Evolutionary conservation across 1,284 basidiomycete species (phyloP), one percentile per base, ranked within the genome.

Genomic region (Apiotrichum veenhuisii): DNA sequence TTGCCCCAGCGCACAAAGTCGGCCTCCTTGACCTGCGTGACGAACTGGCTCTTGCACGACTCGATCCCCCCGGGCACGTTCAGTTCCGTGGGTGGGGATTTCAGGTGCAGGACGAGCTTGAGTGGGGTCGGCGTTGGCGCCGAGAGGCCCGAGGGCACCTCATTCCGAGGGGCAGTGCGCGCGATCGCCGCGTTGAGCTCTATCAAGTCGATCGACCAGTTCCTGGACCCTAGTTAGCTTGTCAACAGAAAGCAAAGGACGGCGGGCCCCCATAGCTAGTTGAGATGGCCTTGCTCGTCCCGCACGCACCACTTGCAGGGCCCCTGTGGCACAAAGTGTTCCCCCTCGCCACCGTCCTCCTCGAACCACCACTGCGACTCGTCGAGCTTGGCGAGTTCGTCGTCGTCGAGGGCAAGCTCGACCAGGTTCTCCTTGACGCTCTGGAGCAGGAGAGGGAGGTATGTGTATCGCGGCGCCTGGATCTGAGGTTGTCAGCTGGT

Each of bases 361-460:
- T 95, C 91, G 73, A 97, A 94, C 93, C 93, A 96, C 87, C 93
- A 91, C 48, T 92, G 87, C 58, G 89, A 86, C 64, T 92, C 89
- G 14, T 69, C 64, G 15, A 63, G 43, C 30, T 62, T 60, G 55
- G 83, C 84, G 5, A 85, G 83, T 23, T 86, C 85, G 34, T 83
- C 81, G 65, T 92, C 89, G 69, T 94, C 90, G 67, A 96, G 87
- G 7, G 91, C 89, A 47, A 95, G 84, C 63, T 93, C 89, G 78
- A 89, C 86, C 58, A 96, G 82, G 74, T 91, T 91, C 61, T 86
- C 83, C 57, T 86, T 83, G 63, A 96, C 84, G 69, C 93, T 88
- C 3, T 89, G 87, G 63, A 96, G 82, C 43, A 96, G 78, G n/a
- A 96, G 81, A 15, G 93, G 89, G 33, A 96, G 84, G 78, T 96